These are phyloP conservation scores for Heliamphora pulchella DNA, from an alignment of 179 eudicot genomes.

Conservation along the genomic window DNA sequence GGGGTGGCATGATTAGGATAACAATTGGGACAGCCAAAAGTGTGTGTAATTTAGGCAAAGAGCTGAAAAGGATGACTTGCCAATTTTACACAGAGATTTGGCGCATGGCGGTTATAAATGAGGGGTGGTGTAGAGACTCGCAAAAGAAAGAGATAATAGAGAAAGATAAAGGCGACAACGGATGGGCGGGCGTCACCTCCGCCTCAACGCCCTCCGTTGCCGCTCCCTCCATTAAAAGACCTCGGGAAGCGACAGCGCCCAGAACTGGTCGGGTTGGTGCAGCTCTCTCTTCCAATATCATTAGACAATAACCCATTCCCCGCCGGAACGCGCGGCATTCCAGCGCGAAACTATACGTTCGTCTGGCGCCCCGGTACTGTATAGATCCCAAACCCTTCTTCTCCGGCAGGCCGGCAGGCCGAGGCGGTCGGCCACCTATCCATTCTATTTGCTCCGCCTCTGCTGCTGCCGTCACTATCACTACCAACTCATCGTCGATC, in stretches of 20 bases:
- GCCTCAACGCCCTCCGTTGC: not conserved
- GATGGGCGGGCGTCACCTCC: slow-evolving; percentile 7
- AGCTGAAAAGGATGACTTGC: not conserved
- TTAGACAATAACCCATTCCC: not conserved
- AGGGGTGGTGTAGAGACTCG: not conserved
- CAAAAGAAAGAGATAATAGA: not conserved
- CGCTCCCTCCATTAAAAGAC: not conserved
- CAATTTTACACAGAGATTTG: not conserved
- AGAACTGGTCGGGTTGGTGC: not conserved
- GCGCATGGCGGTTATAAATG: not conserved
- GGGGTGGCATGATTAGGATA: too few species aligned
- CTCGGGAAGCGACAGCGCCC: not conserved
- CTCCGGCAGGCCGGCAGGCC: not conserved
- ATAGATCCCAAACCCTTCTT: not conserved
- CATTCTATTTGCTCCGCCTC: slow-evolving; percentile 7
- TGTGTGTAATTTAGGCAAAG: too few species aligned
- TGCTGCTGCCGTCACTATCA: slow-evolving; percentile 1
- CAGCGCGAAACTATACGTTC: not conserved
- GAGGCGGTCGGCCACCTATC: slow-evolving; percentile 11
- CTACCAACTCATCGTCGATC: not conserved
- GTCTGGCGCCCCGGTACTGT: not conserved
- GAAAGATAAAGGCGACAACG: not conserved
- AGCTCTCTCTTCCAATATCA: not conserved
- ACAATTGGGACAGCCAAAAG: too few species aligned
- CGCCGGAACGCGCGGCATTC: not conserved